Base-by-base conservation (phyloP, 2,329 filamentous ascomycete species). In the Helotiales sp. region DNA sequence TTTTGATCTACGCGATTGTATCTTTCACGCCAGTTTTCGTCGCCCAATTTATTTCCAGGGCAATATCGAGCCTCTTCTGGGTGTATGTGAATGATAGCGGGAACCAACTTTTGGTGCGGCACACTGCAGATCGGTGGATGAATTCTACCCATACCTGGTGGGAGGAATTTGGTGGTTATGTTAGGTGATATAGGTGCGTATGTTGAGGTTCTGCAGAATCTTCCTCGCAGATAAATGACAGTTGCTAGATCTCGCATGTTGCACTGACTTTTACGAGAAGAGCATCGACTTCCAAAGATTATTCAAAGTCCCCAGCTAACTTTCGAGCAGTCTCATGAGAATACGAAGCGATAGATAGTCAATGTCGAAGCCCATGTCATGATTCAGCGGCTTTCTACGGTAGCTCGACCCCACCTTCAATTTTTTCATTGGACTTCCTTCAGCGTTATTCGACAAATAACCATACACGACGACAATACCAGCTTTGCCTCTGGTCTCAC, bases 1-100 rank as follows among this genome's bases (percentile, higher is more conserved):
- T 73, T 0, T 17, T 69, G 5, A 37, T 54, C 2, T 57, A 69
- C n/a, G 63, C 61, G 24, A 37, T 65, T 6, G 22, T 66, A 3
- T 62, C 50, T 8, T 66, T 63, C 37, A 20, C 70, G 28, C 66
- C 64, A 2, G 45, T 20, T 20, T 61, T 47, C 6, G 24, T 30
- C n/a, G 24, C 11, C 52, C 28, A 52, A 6, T 49, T 70, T 4
- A 6, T 65, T 6, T 54, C 55, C 2, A 24, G 61, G 60, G 66
- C 40, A 20, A 34, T 45, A 6, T 30, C 28, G 8, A 64, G 61
- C 45, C 32, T 65, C 15, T 24, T 70, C 11, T 58, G 63, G 61
- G 34, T 67, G 7, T 69, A 65, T 37, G 43, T 61, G 6, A 52
- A 52, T 11, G 57, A 34, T 4, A 43, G 55, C 5, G 62, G 54